Evolutionary conservation across 106 monocot species (phyloP).

Genomic region (Triglochin maritima): DNA sequence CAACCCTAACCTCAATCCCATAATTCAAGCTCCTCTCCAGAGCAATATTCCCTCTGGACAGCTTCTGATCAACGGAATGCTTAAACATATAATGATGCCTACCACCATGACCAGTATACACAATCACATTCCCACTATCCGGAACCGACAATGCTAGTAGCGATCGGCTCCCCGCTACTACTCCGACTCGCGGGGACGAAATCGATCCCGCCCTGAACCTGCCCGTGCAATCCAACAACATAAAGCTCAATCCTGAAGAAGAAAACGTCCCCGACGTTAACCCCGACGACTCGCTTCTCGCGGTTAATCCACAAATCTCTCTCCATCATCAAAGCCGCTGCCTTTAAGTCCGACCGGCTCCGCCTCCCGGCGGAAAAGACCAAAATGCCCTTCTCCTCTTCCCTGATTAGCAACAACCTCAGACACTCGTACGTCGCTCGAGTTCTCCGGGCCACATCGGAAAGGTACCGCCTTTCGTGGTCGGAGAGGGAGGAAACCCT

Average conservation of each 20-base stretch:
- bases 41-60: slow-evolving; percentile 17
- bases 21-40: slow-evolving; percentile 24
- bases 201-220: slow-evolving; percentile 80
- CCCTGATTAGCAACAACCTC: slow-evolving; percentile 12
- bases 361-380: slow-evolving; percentile 13
- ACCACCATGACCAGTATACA: slow-evolving; percentile 33
- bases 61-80: slow-evolving; percentile 12
- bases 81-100: not conserved
- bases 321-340: slow-evolving; percentile 60
- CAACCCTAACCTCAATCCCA: slow-evolving; percentile 25
- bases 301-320: slow-evolving; percentile 69
- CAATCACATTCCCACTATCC: slow-evolving; percentile 23
- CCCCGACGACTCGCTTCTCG: slow-evolving; percentile 66
- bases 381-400: slow-evolving; percentile 3
- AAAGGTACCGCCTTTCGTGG: not conserved
- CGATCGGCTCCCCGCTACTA: slow-evolving; percentile 12
- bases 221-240: slow-evolving; percentile 82
- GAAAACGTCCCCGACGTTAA: slow-evolving; percentile 67
- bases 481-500: slow-evolving; percentile 3
- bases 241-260: slow-evolving; percentile 87
- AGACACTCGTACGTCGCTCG: slow-evolving; percentile 35
- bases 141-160: slow-evolving; percentile 25
- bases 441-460: slow-evolving; percentile 4
- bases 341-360: slow-evolving; percentile 49
- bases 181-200: slow-evolving; percentile 8